These are phyloP conservation scores for Teratosphaeria destructans DNA, from an alignment of 2,329 filamentous ascomycete species.

Conservation along the genomic window DNA sequence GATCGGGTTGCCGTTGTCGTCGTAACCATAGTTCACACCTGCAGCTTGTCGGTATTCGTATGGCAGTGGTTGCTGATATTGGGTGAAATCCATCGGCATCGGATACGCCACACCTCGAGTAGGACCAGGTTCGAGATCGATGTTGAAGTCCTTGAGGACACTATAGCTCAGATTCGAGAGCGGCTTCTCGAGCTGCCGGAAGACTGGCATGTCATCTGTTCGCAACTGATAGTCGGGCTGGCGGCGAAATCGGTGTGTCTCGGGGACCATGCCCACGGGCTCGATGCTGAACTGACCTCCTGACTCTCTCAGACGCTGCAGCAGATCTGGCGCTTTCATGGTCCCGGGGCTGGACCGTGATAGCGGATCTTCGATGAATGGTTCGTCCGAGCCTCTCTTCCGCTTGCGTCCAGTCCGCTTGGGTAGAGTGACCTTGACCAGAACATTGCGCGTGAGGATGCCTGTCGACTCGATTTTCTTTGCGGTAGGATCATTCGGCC, in stretches of 20 bases:
- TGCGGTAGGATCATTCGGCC: constrained; percentile 68
- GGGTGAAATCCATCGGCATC: constrained; percentile 20
- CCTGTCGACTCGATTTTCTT: constrained; percentile 69
- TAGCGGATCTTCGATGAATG: constrained; percentile 24
- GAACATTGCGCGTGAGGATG: constrained; percentile 66
- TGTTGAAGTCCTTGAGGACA: constrained; percentile 54
- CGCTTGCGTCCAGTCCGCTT: constrained; percentile 78
- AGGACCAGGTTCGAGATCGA: constrained; percentile 54
- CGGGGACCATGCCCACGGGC: constrained; percentile 49
- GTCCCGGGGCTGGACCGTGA: constrained; percentile 4
- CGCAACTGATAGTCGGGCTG: constrained; percentile 68
- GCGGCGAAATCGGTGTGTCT: constrained; percentile 78
- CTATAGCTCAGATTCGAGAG: constrained; percentile 56
- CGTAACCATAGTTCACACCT: constrained; percentile 54
- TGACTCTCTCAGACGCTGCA: constrained; percentile 22
- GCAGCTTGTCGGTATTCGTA: constrained; percentile 81
- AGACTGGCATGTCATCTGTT: constrained; percentile 42
- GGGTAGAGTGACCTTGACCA: constrained; percentile 78
- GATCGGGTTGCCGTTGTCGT: constrained; percentile 48
- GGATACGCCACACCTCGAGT: constrained; percentile 52
- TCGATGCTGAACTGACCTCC: constrained; percentile 17
- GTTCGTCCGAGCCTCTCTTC: constrained; percentile 63
- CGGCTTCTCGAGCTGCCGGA: constrained; percentile 57
- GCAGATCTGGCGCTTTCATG: constrained; percentile 18
- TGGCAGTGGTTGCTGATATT: constrained; percentile 26